phyloP scores from a whole-genome alignment of 805 yeast genomes.

The Ogataea naganishii region DNA sequence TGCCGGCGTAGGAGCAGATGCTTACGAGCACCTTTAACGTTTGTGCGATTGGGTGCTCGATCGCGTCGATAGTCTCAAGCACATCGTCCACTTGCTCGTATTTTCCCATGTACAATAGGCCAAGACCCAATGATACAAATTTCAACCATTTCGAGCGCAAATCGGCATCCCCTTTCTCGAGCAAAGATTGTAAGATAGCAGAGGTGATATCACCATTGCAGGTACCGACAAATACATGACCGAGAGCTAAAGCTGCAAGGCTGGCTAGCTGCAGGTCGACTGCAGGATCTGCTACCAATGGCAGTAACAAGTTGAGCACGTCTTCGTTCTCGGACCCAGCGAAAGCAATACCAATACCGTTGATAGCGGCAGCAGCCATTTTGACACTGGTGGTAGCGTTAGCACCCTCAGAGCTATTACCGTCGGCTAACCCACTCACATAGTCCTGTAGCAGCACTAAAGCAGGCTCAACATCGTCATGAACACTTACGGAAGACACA shows the following conservation, averaged over 20 bases:
- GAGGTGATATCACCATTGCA: constrained; percentile 92
- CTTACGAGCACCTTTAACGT: constrained; percentile 84
- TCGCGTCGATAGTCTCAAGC: constrained; percentile 86
- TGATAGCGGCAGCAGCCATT: constrained; percentile 72
- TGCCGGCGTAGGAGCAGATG: constrained; percentile 93
- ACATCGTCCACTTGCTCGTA: constrained; percentile 93
- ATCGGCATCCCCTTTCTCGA: constrained; percentile 76
- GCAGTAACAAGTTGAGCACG: constrained; percentile 65
- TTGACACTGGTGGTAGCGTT: constrained; percentile 46
- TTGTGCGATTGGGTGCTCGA: constrained; percentile 88
- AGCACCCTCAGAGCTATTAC: no score
- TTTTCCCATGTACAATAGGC: constrained; percentile 86
- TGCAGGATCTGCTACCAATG: constrained; percentile 72
- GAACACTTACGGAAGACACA: constrained; percentile 83
- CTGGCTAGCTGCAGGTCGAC: constrained; percentile 72
- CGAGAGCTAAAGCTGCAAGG: constrained; percentile 83
- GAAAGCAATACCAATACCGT: constrained; percentile 89
- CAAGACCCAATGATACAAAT: constrained; percentile 87
- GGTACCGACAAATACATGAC: constrained; percentile 93
- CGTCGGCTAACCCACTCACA: constrained; percentile 18
- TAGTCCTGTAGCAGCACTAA: constrained; percentile 79
- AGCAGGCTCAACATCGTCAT: constrained; percentile 93
- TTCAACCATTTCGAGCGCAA: constrained; percentile 80
- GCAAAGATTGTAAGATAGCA: constrained; percentile 80
- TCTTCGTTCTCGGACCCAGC: constrained; percentile 91